Base-by-base conservation (phyloP, 805 yeast species). In the Candida germanica region DNA sequence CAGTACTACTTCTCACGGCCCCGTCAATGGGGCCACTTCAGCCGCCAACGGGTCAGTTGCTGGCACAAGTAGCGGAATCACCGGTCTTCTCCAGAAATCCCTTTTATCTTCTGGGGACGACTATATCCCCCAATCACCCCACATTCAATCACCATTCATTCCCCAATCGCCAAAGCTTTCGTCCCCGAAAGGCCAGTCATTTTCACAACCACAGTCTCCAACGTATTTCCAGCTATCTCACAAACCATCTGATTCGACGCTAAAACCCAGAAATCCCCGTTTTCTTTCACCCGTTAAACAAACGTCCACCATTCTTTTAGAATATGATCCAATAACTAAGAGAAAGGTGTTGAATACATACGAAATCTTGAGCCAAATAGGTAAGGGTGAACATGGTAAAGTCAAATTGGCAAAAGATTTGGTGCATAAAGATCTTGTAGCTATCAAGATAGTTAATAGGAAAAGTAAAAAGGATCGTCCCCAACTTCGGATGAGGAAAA, bases 331-430 rank as follows among this genome's bases (percentile, higher is more conserved):
- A 0, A 74, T 83, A 4, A 79, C 83, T 1, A 80, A 83, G 43
- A 76, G 93, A 33, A 85, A 89, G 54, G 79, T 83, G 23, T 69
- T 93, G 43, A 93, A 93, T 61, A 80, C 94, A 0, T 93, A 89
- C 56, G 98, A 93, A 59, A 85, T 93, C 24, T 61, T 88, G 20
- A 71, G 75, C 17, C 97, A 89, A 61, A 69, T 93, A 19, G 98
- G 98, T 8, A 72, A 85, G 23, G 98, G 98, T n/a, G 96, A 89
- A 58, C 98, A 91, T 61, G 98, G 98, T n/a, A 91, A 87, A 58
- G 98, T 93, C 28, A 93, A 93, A 57, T 70, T 93, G 13, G 98
- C 95, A 0, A 75, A 75, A 41, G 91, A 89, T 54, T 59, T 81
- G 36, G 69, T 74, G n/a, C 59, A 72, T 5, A 68, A 73, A 29